A percentile compares a stretch with the other conserved stretches of the same genome.
phyloP scores from a whole-genome alignment of 441 rosid genomes.

The Mallotus japonicus region DNA sequence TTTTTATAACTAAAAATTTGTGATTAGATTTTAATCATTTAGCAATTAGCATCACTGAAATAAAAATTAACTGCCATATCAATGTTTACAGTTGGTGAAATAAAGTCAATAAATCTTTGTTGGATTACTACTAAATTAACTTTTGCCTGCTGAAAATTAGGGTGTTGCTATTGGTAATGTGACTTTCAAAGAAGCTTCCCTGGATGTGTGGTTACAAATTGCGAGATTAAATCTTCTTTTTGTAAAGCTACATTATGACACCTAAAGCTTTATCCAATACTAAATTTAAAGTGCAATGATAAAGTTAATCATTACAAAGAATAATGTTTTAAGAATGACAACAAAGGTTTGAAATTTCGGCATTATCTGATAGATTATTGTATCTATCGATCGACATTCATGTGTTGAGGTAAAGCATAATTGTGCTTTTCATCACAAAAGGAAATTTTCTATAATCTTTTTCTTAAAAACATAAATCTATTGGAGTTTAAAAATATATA shows the following conservation, averaged over 20 bases:
- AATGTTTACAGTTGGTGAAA: no score
- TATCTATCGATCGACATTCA: neutral
- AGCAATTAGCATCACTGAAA: no score
- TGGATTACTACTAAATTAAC: neutral
- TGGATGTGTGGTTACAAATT: constrained; percentile 12
- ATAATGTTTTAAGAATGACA: constrained; percentile 16
- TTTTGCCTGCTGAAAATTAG: neutral
- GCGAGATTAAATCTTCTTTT: constrained; percentile 29
- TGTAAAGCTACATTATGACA: constrained; percentile 26
- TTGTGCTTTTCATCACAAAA: neutral
- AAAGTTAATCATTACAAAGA: constrained; percentile 27
- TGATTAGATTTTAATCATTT: no score
- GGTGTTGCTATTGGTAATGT: neutral
- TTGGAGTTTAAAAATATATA: no score
- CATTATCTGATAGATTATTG: constrained; percentile 14
- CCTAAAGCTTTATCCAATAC: constrained; percentile 24
- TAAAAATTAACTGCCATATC: no score
- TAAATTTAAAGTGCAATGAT: constrained; percentile 28
- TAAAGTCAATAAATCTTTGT: neutral
- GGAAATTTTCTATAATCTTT: no score
- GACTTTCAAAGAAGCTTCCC: constrained; percentile 31
- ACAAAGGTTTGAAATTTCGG: constrained; percentile 25
- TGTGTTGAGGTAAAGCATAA: neutral
- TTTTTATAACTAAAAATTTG: no score
- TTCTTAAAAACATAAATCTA: no score